Percentiles rank a stretch among this genome's conserved stretches.
Evolutionary conservation across 108 stramenopile species (phyloP).

Genomic region (Asterionellopsis glacialis): DNA sequence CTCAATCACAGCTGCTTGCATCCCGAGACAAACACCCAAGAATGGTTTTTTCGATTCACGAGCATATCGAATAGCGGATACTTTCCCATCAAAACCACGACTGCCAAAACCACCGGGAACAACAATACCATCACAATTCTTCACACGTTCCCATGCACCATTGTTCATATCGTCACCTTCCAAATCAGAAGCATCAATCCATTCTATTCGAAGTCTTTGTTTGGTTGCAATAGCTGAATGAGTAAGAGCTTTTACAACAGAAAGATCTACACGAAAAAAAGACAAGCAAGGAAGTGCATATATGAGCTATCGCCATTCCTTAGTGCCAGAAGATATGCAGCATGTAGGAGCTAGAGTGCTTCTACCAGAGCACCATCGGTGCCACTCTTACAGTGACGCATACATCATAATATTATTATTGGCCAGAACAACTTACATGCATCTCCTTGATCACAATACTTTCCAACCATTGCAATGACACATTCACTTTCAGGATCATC

Average conservation of each 20-base stretch:
- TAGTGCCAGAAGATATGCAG: no score
- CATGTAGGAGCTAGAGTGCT: no score
- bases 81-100: conserved; percentile 82
- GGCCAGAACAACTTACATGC: no score
- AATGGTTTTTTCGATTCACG: conserved; percentile 65
- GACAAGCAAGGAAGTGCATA: no score
- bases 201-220: conserved; percentile 80
- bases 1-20: conserved; percentile 98
- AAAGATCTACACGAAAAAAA: conserved; percentile 41
- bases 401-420: no score
- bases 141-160: conserved; percentile 72
- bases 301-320: no score
- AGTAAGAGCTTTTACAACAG: conserved; percentile 94
- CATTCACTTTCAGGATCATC: conserved; percentile 71
- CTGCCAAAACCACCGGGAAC: conserved; percentile 98
- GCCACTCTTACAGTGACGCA: no score
- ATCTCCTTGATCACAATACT: conserved; percentile 47
- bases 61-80: conserved; percentile 87
- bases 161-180: conserved; percentile 46
- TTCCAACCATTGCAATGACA: conserved; percentile 94
- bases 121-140: conserved; percentile 75
- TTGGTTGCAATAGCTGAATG: conserved; percentile 92
- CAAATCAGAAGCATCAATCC: conserved; percentile 95
- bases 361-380: no score
- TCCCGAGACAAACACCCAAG: conserved; percentile 96